Evolutionary conservation across 495 filamentous ascomycete genomes (phyloP).

Genomic region (Tuber calosporum): DNA sequence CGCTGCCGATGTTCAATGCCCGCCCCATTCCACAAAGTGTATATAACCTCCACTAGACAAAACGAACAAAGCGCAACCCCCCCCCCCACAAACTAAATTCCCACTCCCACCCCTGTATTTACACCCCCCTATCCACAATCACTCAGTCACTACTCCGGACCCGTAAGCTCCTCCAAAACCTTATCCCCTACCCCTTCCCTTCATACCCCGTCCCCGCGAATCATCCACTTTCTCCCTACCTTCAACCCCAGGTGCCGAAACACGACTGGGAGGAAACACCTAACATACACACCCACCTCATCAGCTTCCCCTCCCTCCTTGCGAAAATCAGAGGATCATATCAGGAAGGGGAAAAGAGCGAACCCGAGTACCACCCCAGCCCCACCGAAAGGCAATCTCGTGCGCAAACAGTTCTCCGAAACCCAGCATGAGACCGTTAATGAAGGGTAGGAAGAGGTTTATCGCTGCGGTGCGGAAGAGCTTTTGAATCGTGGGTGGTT

Average conservation of each 20-base stretch:
- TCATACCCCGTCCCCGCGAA: not conserved
- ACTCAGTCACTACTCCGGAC: constrained; percentile 8
- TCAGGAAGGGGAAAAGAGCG: constrained; percentile 26
- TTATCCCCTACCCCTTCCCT: not conserved
- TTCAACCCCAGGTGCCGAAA: not conserved
- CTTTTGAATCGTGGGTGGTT: constrained; percentile 76
- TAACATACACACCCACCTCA: not conserved
- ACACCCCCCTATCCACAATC: constrained; percentile 7
- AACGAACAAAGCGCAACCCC: too few species aligned
- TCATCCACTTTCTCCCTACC: not conserved
- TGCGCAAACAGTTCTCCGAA: constrained; percentile 96
- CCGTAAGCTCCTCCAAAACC: not conserved
- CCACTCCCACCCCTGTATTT: not conserved
- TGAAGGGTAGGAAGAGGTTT: constrained; percentile 86
- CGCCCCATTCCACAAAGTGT: not conserved
- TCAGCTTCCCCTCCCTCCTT: not conserved
- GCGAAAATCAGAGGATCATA: not conserved
- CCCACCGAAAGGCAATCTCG: constrained; percentile 83
- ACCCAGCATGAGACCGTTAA: constrained; percentile 97
- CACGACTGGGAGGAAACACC: not conserved
- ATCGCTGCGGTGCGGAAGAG: constrained; percentile 84
- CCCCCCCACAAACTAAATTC: too few species aligned
- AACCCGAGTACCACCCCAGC: constrained; percentile 92
- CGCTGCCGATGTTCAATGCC: not conserved
- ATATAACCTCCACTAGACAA: not conserved